These are phyloP conservation scores for Clathrospora elynae DNA, from an alignment of 2,329 filamentous ascomycete genomes.

Conservation along the genomic window DNA sequence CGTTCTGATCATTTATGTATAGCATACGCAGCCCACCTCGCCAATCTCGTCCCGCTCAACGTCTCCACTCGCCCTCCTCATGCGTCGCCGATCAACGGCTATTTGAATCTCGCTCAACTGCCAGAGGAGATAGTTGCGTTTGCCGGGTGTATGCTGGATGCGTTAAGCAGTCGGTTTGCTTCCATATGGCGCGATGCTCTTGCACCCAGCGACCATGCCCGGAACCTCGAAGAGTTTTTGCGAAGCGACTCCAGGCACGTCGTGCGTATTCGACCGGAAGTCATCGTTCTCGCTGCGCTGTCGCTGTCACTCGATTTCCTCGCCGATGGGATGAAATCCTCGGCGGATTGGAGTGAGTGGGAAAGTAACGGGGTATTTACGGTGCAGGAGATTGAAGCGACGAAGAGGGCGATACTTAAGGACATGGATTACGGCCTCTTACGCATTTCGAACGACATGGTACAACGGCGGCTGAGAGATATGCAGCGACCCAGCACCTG, in stretches of 20 bases:
- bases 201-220: conserved; percentile 21
- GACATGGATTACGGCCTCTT: conserved; percentile 49
- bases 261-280: conserved; percentile 33
- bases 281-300: conserved; percentile 46
- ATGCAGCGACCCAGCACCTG: conserved; percentile 33
- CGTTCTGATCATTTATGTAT: conserved; percentile 25
- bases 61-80: conserved; percentile 37
- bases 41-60: conserved; percentile 45
- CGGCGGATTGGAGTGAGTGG: conserved; percentile 42
- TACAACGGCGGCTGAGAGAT: conserved; percentile 36
- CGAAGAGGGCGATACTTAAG: conserved; percentile 40
- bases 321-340: conserved; percentile 37
- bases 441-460: conserved; percentile 41
- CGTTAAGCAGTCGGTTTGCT: conserved; percentile 42
- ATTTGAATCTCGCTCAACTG: conserved; percentile 40
- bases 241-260: conserved; percentile 21
- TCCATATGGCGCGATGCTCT: conserved; percentile 37
- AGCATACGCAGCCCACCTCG: conserved; percentile 45
- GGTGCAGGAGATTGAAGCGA: conserved; percentile 39
- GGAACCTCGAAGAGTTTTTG: conserved; percentile 21
- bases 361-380: conserved; percentile 34
- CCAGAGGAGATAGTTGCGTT: conserved; percentile 46
- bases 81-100: conserved; percentile 31
- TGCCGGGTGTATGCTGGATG: conserved; percentile 47
- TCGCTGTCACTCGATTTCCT: conserved; percentile 45